Percentiles rank a stretch among this genome's conserved stretches.
Conservation (phyloP, 176 grass and related monocot species). For the Tuctoria greenei region DNA sequence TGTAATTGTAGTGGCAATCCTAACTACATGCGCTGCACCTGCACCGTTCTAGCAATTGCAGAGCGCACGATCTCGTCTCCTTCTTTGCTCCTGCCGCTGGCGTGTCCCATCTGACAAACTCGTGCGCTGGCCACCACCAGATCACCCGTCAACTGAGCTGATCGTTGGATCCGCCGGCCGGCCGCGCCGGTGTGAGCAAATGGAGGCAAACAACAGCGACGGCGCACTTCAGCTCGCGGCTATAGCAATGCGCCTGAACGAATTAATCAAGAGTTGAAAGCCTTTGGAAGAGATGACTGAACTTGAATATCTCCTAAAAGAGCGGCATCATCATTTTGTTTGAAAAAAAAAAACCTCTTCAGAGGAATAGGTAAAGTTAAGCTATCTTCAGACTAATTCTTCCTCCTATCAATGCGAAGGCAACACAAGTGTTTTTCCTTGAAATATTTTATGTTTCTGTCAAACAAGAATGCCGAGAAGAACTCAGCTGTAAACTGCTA, state of each 20-base stretch:
- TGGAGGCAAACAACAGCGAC: neutral
- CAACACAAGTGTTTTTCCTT: no score
- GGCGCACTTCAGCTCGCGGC: neutral
- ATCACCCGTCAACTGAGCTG: neutral
- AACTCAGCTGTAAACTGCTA: no score
- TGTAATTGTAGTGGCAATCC: neutral
- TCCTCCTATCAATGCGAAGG: no score
- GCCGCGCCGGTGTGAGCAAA: neutral
- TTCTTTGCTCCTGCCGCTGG: neutral
- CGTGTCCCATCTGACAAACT: constrained; percentile 5
- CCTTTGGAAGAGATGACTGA: no score
- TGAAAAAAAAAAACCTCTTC: neutral
- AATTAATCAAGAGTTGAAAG: neutral
- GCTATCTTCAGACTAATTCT: no score
- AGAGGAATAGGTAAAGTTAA: neutral
- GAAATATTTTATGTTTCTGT: no score
- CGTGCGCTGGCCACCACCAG: neutral
- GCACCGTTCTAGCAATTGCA: neutral
- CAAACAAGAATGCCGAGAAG: no score
- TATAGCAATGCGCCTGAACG: neutral
- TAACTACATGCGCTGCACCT: neutral
- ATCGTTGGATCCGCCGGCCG: neutral
- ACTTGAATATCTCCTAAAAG: neutral
- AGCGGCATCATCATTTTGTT: neutral
- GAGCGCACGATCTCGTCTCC: neutral